Base-by-base conservation (phyloP, 2,329 filamentous ascomycete species). In the Fulvia fulva region DNA sequence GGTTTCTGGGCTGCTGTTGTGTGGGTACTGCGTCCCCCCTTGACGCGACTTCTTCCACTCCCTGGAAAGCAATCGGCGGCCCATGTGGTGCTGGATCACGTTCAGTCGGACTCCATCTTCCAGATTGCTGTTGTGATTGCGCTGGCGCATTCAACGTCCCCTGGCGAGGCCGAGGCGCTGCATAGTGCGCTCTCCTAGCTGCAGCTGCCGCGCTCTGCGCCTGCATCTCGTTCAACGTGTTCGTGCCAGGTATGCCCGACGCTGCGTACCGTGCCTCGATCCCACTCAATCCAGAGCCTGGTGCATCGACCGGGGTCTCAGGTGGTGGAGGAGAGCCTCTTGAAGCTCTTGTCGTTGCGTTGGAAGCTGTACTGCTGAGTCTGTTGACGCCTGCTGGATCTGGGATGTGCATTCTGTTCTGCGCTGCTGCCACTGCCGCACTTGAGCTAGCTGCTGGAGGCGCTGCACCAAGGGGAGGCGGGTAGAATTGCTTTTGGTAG, bases 61-160 rank as follows among this genome's bases (percentile, higher is more conserved):
- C 94, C 75, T 97, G 93, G 67, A 97, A 97, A 1, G 96, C 88
- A 0, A 89, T 91, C 0, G 93, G 91, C 28, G 91, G 91, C 0
- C 92, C 92, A 76, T 96, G 91, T 5, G 91, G 90, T 53, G 91
- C 88, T 61, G 47, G 87, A 87, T 30, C 91, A 91, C 1, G 83
- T 73, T 99, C 94, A 2, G 94, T 97, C 0, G 94, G 94, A 9
- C 93, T 97, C 94, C 93, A 97, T 28, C 92, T 92, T 50, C 93
- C 83, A 25, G 75, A 74, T 58, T 74, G 75, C 63, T 67, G 65
- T 30, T 63, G 65, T 70, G 68, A 58, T 64, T 69, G 68, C 64
- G 59, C 28, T 51, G 60, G 58, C 50, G 62, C 53, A 46, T 63
- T 61, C 58, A 76, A 75, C 16, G 76, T 74, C 22, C 81, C 83